Conservation (phyloP, 345 rosid genomes). For the Psidium guajava region DNA sequence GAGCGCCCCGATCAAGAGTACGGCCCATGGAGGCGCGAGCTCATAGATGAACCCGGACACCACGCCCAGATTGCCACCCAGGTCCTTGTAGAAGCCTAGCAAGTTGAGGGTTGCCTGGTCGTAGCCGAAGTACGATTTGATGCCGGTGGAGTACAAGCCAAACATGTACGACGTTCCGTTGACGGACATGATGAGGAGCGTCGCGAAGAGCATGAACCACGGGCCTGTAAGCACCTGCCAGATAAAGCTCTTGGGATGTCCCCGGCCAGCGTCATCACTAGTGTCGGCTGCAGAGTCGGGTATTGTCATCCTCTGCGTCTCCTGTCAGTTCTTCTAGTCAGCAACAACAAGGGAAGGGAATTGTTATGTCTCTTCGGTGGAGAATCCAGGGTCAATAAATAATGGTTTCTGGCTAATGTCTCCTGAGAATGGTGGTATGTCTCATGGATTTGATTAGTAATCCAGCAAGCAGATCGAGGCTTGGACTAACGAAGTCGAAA, state of each 20-base stretch:
- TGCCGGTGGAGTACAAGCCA: conserved; percentile 62
- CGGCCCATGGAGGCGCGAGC: conserved; percentile 71
- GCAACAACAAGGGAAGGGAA: not conserved
- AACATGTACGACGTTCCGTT: conserved; percentile 79
- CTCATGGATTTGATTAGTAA: not conserved
- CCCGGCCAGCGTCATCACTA: not conserved
- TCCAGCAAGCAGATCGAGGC: not conserved
- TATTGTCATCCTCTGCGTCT: not conserved
- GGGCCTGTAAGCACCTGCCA: conserved; percentile 24
- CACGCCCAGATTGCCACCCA: conserved; percentile 77
- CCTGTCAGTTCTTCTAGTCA: not conserved
- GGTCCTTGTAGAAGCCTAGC: conserved; percentile 67
- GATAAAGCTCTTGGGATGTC: not conserved
- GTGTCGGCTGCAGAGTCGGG: not conserved
- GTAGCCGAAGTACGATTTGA: conserved; percentile 59
- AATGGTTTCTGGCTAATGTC: not conserved
- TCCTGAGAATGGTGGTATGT: not conserved
- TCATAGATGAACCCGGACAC: conserved; percentile 67
- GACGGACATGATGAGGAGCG: conserved; percentile 76
- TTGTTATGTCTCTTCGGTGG: not conserved
- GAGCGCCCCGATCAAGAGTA: conserved; percentile 54
- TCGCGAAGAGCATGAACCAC: conserved; percentile 74
- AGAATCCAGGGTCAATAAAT: not conserved
- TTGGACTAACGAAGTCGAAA: not conserved
- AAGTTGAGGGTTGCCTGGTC: conserved; percentile 74